Conservation (phyloP, 306 rosid species). For the Cicer bijugum region DNA sequence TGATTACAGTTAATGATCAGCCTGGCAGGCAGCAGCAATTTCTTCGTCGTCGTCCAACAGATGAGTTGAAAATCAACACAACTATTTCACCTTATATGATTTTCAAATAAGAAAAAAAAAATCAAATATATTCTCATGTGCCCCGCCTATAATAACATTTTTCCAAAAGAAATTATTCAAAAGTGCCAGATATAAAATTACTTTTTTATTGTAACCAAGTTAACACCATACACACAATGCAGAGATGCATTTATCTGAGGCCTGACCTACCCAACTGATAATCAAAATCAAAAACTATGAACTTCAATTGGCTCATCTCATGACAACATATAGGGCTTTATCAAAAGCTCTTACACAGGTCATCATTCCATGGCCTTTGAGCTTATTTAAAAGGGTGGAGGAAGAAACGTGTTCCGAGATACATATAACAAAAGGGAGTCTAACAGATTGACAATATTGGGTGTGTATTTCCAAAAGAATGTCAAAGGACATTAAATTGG, state of each 20-base stretch:
- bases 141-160: not conserved
- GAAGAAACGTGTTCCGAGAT: not conserved
- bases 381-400: not conserved
- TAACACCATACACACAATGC: constrained; percentile 12
- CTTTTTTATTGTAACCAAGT: not conserved
- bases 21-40: not conserved
- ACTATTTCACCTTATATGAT: constrained; percentile 2
- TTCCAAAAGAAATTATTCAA: not conserved
- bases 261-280: not conserved
- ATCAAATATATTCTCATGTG: not conserved
- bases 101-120: not conserved
- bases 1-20: not conserved
- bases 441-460: not conserved
- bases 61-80: constrained; percentile 18
- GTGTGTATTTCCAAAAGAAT: constrained; percentile 6
- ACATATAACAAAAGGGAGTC: not conserved
- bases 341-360: constrained; percentile 7
- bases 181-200: constrained; percentile 11
- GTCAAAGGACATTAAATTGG: not conserved
- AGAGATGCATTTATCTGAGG: constrained; percentile 2
- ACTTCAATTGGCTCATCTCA: not conserved
- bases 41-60: not conserved
- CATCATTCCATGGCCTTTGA: not conserved
- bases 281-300: not conserved
- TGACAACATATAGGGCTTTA: not conserved